Evolutionary conservation across 208 protist species (phyloP), one percentile per base, ranked within the genome.

Genomic region (Tritrichomonas foetus): DNA sequence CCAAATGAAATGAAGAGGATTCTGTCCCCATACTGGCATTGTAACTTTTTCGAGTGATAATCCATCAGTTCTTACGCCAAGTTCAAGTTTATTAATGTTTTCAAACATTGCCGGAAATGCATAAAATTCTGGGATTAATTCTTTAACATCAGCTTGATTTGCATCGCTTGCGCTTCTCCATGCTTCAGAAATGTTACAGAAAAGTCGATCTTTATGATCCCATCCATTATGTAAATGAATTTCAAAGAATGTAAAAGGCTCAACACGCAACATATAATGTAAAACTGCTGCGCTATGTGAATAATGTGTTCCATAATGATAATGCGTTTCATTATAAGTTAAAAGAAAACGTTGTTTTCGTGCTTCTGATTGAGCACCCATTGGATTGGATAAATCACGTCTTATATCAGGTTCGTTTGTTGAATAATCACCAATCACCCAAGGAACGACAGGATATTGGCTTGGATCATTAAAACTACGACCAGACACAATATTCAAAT

Each of bases 221-320:
- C 41, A 89, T 11, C 78, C 78, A 50, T 57, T 89, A 49, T 89
- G 78, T 5, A 89, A 30, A 50, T 89, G 78, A 27, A 89, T 47
- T 20, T 27, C 33, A 49, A 89, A 89, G 1, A 89, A 50, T 39
- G 78, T 89, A 47, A 53, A 89, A 11, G 78, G 78, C 47, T 89
- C 78, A 57, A 89, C 25, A 33, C 78, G 39, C 20, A 89, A 50
- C 47, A 89, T 61, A n/a, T 53, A 89, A 49, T 89, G 78, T 27
- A 89, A 57, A 57, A 89, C 47, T 39, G 47, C 47, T 61, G 78
- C 78, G 33, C n/a, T 25, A 57, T 57, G 41, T 53, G 78, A 89
- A 57, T 89, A 89, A 50, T 89, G 78, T 39, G 78, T 89, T 16
- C 78, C 78, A 36, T 89, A 89, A 50, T 89, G 39, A 49, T 89